Percentiles rank a stretch among this genome's conserved stretches.
Evolutionary conservation across 805 yeast species (phyloP).

Genomic region (Grigorovia transvaalensis): DNA sequence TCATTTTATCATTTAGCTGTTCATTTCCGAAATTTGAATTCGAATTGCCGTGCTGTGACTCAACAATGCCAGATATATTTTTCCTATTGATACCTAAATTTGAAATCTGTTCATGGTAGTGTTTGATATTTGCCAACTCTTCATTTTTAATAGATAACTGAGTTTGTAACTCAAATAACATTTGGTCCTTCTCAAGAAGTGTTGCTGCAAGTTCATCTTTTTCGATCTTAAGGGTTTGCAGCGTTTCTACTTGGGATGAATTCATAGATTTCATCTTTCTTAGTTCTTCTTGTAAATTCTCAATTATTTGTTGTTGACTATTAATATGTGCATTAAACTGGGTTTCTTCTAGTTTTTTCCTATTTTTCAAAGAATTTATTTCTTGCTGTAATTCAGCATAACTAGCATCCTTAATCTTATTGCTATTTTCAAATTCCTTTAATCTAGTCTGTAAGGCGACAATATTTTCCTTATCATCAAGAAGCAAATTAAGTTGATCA

Average conservation of each 20-base stretch:
- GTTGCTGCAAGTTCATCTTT: neutral
- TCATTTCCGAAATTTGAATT: too few species aligned
- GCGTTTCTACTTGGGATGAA: neutral
- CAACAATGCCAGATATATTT: too few species aligned
- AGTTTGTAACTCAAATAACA: neutral
- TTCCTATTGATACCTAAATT: too few species aligned
- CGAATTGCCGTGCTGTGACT: too few species aligned
- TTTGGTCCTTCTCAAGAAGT: neutral
- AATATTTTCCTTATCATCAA: neutral
- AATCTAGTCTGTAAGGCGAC: neutral
- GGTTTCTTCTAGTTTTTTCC: neutral
- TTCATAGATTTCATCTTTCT: neutral
- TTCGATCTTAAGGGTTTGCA: neutral
- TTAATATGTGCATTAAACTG: neutral
- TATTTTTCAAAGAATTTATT: neutral
- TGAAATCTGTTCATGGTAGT: neutral
- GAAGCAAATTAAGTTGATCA: conserved; percentile 43
- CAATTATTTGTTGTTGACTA: neutral
- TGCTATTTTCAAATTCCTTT: neutral
- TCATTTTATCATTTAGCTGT: too few species aligned
- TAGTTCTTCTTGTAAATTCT: neutral
- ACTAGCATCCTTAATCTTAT: neutral
- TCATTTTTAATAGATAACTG: neutral
- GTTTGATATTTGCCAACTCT: neutral
- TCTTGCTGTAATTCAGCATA: neutral